phyloP scores from a whole-genome alignment of 176 grass and related monocot genomes.

The Coix lacrymajobi region DNA sequence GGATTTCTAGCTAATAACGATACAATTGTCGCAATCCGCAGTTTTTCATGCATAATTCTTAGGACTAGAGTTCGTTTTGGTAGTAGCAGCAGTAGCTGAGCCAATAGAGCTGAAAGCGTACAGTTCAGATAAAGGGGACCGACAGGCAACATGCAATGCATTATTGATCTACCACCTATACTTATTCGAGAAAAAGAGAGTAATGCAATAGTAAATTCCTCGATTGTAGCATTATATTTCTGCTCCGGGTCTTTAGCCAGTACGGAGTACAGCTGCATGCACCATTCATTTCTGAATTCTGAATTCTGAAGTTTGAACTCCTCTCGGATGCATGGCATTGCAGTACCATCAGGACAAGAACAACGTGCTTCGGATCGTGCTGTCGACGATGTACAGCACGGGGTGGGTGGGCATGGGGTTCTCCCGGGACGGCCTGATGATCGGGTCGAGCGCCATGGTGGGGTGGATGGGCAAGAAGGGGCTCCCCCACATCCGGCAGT shows the following conservation, averaged over 20 bases:
- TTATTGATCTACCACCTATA: background rate
- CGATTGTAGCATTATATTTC: background rate
- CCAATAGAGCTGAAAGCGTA: background rate
- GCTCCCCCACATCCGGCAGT: slow-evolving; percentile 53
- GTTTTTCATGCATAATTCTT: background rate
- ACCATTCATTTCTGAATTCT: too few species aligned
- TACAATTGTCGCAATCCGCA: background rate
- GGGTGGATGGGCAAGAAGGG: slow-evolving; percentile 89
- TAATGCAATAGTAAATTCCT: background rate
- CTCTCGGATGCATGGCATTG: background rate
- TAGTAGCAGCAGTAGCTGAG: background rate
- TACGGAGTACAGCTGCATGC: background rate
- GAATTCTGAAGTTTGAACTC: background rate
- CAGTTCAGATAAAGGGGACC: background rate
- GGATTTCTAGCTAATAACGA: background rate
- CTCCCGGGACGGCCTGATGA: slow-evolving; percentile 76
- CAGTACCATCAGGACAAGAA: slow-evolving; percentile 84
- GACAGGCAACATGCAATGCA: background rate
- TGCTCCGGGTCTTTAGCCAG: background rate
- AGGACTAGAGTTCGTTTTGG: background rate
- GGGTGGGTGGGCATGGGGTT: slow-evolving; percentile 99
- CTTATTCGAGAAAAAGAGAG: background rate
- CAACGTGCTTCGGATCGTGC: slow-evolving; percentile 67
- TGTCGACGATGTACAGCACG: slow-evolving; percentile 68
- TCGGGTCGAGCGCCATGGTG: slow-evolving; percentile 82